A percentile compares a stretch with the other conserved stretches of the same genome.
These are phyloP conservation scores for Chlorella sp. DNA, from an alignment of 139 green algal species.

Conservation along the genomic window DNA sequence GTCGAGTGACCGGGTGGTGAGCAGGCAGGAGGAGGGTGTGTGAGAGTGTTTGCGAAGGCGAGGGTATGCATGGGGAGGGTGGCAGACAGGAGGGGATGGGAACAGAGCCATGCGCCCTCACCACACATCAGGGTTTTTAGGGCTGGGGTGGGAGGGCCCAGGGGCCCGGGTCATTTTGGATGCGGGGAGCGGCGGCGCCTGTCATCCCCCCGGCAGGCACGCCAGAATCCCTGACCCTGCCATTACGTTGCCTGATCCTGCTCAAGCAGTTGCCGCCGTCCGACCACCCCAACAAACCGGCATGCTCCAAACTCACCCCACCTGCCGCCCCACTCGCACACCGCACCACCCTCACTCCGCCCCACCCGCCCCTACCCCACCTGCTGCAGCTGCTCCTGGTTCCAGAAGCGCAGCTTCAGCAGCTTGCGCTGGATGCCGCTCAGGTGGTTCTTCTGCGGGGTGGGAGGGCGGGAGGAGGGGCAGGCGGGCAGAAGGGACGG, in stretches of 20 bases:
- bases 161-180: too few relatives aligned
- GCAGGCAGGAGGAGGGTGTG: background rate
- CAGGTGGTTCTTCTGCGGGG: conserved; percentile 94
- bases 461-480: background rate
- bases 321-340: too few relatives aligned
- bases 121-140: too few relatives aligned
- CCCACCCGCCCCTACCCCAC: background rate
- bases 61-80: background rate
- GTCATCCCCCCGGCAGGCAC: too few relatives aligned
- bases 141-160: too few relatives aligned
- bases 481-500: background rate
- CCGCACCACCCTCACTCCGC: background rate
- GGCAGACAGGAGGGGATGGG: background rate
- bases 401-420: conserved; percentile 90
- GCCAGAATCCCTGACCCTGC: too few relatives aligned
- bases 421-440: conserved; percentile 84
- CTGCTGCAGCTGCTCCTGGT: conserved; percentile 75
- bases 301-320: too few relatives aligned
- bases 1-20: background rate
- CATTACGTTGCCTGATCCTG: too few relatives aligned
- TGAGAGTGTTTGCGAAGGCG: background rate
- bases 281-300: background rate
- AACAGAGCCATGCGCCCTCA: background rate
- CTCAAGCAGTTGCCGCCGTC: background rate
- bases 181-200: too few relatives aligned